phyloP scores from a whole-genome alignment of 140 eudicot species.

The Eryngium alpinum region DNA sequence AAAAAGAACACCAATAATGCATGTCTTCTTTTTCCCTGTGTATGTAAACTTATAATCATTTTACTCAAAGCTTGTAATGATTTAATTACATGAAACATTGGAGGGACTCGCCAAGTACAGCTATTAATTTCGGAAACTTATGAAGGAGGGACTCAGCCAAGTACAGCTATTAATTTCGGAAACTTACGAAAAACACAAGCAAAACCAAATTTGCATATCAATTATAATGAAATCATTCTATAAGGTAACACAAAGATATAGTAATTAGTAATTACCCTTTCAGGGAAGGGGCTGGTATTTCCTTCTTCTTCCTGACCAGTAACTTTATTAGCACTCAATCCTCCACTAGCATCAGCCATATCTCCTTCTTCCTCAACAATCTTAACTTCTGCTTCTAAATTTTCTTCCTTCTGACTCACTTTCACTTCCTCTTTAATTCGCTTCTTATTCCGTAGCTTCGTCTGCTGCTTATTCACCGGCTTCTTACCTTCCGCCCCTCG shows the following conservation, averaged over 20 bases:
- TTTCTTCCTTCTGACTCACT: constrained; percentile 24
- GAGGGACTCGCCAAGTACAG: too few species aligned
- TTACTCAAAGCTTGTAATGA: too few species aligned
- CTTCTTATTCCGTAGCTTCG: constrained; percentile 16
- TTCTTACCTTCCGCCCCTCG: constrained; percentile 31
- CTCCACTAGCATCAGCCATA: constrained; percentile 76
- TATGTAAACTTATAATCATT: too few species aligned
- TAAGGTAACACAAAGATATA: not conserved
- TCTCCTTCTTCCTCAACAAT: constrained; percentile 6
- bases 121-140: too few species aligned
- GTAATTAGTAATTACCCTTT: constrained; percentile 35
- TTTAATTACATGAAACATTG: too few species aligned
- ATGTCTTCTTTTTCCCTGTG: too few species aligned
- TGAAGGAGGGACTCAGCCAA: too few species aligned
- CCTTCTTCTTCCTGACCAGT: constrained; percentile 64
- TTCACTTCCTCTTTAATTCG: constrained; percentile 20
- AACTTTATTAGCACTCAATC: constrained; percentile 70
- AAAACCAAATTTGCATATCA: not conserved
- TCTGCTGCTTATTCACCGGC: constrained; percentile 18
- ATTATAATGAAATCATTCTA: not conserved
- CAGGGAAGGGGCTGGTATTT: constrained; percentile 64
- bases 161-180: too few species aligned
- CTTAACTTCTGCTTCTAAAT: too few species aligned
- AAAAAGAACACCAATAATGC: not conserved
- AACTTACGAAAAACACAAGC: too few species aligned